Evolutionary conservation across 768 basidiomycete genomes (phyloP), one percentile per base, ranked within the genome.

Genomic region (Mycena polygramma): DNA sequence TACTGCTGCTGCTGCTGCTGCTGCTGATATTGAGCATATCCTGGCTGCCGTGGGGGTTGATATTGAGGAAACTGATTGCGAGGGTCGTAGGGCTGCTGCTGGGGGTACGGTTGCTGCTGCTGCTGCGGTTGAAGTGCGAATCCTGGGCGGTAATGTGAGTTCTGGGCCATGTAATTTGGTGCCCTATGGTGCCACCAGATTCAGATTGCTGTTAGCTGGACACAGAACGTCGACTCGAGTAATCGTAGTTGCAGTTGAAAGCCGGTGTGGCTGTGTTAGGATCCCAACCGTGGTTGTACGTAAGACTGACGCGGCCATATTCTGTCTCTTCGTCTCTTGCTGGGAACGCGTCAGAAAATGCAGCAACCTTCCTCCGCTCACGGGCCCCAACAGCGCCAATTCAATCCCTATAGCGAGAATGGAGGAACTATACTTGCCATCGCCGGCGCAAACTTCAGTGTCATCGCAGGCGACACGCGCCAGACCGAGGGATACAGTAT

Each of bases 401-500:
- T 97, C 84, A 92, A 94, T 77, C 96, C 96, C 0, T 97, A 98
- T 88, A 86, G 91, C 2, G 91, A 95, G 75, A 98, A 98, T 75
- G 97, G 97, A 37, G 97, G 98, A 35, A 96, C 97, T 22, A 97
- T 98, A 82, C 91, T 99, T 76, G 94, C 94, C 77, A 94, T 99
- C 78, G 95, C 97, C 7, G 98, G 97, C 62, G 88, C 90, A 53
- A 94, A 96, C 80, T 99, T 99, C 80, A 89, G 89, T 69, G 96
- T 99, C 79, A 94, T 98, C 76, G 97, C 98, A 7, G 95, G 96
- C 60, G 97, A 99, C 82, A 99, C 97, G 52, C 86, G 97, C 66
- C 98, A 99, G 84, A 95, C 92, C 74, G 94, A 97, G 79, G 97
- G 97, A n/a, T 99, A 94, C 83, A 94, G 85, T 79, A 99, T 99